A percentile compares a stretch with the other conserved stretches of the same genome.
These are phyloP conservation scores for Cutaneotrichosporon cavernicola DNA, from an alignment of 1,284 basidiomycete species.

Conservation along the genomic window DNA sequence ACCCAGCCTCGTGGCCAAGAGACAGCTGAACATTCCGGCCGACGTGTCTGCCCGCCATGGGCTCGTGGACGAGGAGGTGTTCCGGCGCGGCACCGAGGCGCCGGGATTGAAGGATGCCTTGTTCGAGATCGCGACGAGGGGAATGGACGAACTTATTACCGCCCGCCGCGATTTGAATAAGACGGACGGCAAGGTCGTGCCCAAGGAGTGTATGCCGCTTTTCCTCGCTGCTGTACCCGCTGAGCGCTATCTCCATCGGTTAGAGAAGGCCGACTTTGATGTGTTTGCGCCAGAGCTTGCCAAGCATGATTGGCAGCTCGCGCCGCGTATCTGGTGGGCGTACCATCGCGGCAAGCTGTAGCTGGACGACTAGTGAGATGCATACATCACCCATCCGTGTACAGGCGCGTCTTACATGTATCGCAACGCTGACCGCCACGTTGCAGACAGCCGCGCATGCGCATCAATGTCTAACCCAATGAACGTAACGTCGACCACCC, in stretches of 20 bases:
- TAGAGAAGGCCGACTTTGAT: conserved; percentile 79
- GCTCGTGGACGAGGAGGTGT: conserved; percentile 82
- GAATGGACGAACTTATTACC: conserved; percentile 85
- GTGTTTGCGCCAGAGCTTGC: conserved; percentile 72
- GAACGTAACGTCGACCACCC: no score
- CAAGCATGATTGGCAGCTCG: conserved; percentile 76
- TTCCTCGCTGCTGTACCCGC: conserved; percentile 79
- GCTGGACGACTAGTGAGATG: background rate
- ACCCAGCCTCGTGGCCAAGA: conserved; percentile 67
- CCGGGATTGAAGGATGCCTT: conserved; percentile 62
- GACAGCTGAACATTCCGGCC: conserved; percentile 75
- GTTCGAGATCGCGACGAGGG: conserved; percentile 83
- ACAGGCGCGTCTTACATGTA: no score
- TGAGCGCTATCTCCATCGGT: conserved; percentile 62
- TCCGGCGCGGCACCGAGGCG: conserved; percentile 67
- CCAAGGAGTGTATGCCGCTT: conserved; percentile 66
- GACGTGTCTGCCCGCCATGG: conserved; percentile 77
- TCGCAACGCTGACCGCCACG: no score
- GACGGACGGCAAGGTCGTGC: conserved; percentile 62
- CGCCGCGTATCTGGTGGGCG: conserved; percentile 78
- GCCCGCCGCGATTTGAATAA: conserved; percentile 74
- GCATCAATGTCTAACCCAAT: no score
- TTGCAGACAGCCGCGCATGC: no score
- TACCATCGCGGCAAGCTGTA: conserved; percentile 55
- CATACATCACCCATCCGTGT: background rate